A percentile compares a stretch with the other conserved stretches of the same genome.
Conservation (phyloP, 2,329 filamentous ascomycete species). For the Exophiala viscosa region DNA sequence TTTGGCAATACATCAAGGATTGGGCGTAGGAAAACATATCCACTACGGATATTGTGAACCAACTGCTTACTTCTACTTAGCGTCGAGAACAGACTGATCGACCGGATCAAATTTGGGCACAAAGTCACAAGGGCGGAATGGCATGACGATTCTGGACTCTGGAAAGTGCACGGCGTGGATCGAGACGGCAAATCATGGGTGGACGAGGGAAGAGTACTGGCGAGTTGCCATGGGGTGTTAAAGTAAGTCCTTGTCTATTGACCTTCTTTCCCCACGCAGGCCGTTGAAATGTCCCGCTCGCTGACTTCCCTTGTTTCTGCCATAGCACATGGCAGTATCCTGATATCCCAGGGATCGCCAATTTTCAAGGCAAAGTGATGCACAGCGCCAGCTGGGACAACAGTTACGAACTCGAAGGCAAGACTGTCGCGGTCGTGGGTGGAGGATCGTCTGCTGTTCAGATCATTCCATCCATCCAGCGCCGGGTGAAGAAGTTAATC, state of each 20-base stretch:
- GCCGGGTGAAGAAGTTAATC: slow-evolving; percentile 31
- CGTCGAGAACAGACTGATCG: too few relatives aligned
- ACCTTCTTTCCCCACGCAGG: too few relatives aligned
- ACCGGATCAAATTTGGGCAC: too few relatives aligned
- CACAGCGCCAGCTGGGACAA: slow-evolving; percentile 57
- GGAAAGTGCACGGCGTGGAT: too few relatives aligned
- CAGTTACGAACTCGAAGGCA: slow-evolving; percentile 46
- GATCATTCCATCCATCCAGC: slow-evolving; percentile 49
- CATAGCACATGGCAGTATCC: slow-evolving; percentile 52
- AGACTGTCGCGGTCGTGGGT: slow-evolving; percentile 52
- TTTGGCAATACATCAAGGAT: slow-evolving; percentile 30
- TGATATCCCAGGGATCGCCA: slow-evolving; percentile 49
- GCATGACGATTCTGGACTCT: too few relatives aligned
- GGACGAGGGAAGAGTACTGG: too few relatives aligned
- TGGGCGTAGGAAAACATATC: slow-evolving; percentile 29
- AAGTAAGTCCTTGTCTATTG: too few relatives aligned
- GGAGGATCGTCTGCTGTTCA: slow-evolving; percentile 56
- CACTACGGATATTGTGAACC: slow-evolving; percentile 27
- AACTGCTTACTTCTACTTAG: too few relatives aligned
- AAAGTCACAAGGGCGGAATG: too few relatives aligned
- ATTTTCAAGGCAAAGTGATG: slow-evolving; percentile 53
- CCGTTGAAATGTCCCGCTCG: slow-evolving; percentile 26
- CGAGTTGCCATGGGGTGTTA: too few relatives aligned
- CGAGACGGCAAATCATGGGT: too few relatives aligned
- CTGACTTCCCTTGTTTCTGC: slow-evolving; percentile 56